These are phyloP conservation scores for Carex myosuroides DNA, from an alignment of 176 grass and related monocot genomes.

Conservation along the genomic window DNA sequence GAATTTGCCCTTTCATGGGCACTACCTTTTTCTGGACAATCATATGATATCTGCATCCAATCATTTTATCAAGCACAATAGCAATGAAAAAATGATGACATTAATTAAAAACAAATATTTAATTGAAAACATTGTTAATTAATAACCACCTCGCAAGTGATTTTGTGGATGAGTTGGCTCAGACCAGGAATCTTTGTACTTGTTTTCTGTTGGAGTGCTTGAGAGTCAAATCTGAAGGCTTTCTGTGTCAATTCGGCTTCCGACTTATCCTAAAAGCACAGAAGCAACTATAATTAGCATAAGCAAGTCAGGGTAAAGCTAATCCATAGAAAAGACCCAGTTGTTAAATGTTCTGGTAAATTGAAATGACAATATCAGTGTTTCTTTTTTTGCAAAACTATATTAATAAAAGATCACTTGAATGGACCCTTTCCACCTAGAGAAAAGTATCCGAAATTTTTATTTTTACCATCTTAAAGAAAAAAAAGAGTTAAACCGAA, in stretches of 20 bases:
- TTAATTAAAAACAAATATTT: neutral
- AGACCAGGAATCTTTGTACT: neutral
- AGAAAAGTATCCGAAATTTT: too few relatives aligned
- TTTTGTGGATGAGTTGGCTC: constrained; percentile 12
- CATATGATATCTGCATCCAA: neutral
- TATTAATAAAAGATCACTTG: neutral
- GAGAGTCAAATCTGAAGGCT: neutral
- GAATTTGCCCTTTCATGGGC: constrained; percentile 15
- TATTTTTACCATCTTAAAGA: too few relatives aligned
- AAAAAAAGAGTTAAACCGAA: neutral
- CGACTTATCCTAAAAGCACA: neutral
- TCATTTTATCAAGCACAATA: neutral
- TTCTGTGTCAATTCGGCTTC: neutral
- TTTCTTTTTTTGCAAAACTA: neutral
- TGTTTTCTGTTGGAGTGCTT: neutral
- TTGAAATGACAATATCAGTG: neutral
- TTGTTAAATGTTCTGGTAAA: neutral
- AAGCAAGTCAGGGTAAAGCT: neutral
- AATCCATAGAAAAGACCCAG: neutral
- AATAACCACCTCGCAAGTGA: constrained; percentile 6
- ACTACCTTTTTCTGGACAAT: constrained; percentile 9
- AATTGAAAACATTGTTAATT: neutral
- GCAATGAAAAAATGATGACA: neutral
- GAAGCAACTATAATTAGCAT: neutral
- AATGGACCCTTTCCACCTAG: neutral